Conservation (phyloP, 495 filamentous ascomycete genomes). For the Collariella sp. region DNA sequence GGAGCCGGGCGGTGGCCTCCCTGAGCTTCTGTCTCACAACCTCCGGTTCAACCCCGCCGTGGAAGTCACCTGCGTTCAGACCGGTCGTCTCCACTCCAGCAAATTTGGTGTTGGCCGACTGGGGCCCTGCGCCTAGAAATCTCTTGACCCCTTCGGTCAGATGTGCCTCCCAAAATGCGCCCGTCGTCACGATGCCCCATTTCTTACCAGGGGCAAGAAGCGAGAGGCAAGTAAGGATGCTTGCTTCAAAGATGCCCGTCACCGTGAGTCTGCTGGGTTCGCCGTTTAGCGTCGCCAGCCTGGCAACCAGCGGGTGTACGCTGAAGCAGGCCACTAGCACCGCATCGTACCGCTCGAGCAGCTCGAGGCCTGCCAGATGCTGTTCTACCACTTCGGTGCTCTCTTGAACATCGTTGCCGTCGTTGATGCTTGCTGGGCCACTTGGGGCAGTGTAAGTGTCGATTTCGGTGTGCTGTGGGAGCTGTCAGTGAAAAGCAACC, state of each 20-base stretch:
- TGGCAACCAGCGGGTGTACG: conserved; percentile 68
- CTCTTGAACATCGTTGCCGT: conserved; percentile 45
- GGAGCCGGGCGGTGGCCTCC: conserved; percentile 57
- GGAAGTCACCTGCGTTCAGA: conserved; percentile 71
- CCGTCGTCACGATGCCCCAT: conserved; percentile 89
- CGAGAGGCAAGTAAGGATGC: conserved; percentile 51
- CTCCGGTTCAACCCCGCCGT: conserved; percentile 53
- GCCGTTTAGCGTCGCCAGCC: conserved; percentile 38
- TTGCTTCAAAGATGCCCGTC: conserved; percentile 84
- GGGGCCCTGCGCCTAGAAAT: conserved; percentile 39
- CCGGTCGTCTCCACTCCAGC: conserved; percentile 80
- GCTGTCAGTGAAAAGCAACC: not conserved
- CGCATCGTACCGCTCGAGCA: conserved; percentile 54
- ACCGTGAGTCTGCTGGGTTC: conserved; percentile 38
- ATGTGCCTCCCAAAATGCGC: conserved; percentile 69
- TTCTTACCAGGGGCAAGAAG: conserved; percentile 35
- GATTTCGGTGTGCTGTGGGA: conserved; percentile 31
- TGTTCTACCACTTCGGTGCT: conserved; percentile 48
- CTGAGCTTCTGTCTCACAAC: conserved; percentile 58
- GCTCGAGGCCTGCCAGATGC: conserved; percentile 30
- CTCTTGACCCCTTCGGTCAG: conserved; percentile 52
- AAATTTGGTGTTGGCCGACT: conserved; percentile 39
- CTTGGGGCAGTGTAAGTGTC: conserved; percentile 46
- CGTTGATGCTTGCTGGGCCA: conserved; percentile 56
- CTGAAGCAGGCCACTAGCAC: conserved; percentile 87